A percentile compares a stretch with the other conserved stretches of the same genome.
These are phyloP conservation scores for Macroventuria anomochaeta DNA, from an alignment of 2,329 filamentous ascomycete species.

Conservation along the genomic window DNA sequence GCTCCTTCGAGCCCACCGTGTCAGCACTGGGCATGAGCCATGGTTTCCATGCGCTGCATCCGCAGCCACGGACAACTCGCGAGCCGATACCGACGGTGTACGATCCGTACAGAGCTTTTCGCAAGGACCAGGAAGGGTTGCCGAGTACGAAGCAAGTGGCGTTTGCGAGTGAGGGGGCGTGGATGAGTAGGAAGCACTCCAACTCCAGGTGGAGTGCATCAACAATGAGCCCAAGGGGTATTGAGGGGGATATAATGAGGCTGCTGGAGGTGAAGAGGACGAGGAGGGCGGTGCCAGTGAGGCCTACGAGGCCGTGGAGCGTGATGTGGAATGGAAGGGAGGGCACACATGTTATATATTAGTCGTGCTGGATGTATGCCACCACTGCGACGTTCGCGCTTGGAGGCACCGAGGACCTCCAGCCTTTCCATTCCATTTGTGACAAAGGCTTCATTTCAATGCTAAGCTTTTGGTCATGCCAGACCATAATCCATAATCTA, in stretches of 20 bases:
- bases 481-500: conserved; percentile 14
- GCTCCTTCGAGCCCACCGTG: conserved; percentile 33
- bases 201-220: conserved; percentile 19
- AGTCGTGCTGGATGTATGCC: neutral
- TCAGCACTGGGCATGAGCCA: conserved; percentile 33
- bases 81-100: conserved; percentile 25
- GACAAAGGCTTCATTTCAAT: conserved; percentile 14
- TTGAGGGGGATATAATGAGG: conserved; percentile 19
- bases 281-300: conserved; percentile 19
- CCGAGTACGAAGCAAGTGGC: conserved; percentile 20
- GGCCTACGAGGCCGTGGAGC: conserved; percentile 31
- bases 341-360: neutral
- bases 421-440: too few relatives aligned
- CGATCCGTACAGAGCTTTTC: conserved; percentile 21
- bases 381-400: too few relatives aligned
- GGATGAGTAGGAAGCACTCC: conserved; percentile 22
- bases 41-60: conserved; percentile 26
- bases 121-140: neutral
- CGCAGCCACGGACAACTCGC: neutral
- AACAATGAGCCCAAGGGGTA: neutral
- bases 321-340: conserved; percentile 18
- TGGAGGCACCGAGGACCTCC: too few relatives aligned
- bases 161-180: conserved; percentile 16
- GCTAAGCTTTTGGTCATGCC: conserved; percentile 15
- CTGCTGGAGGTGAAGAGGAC: conserved; percentile 28